phyloP scores from a whole-genome alignment of 345 rosid genomes.

The Salix arbutifolia region DNA sequence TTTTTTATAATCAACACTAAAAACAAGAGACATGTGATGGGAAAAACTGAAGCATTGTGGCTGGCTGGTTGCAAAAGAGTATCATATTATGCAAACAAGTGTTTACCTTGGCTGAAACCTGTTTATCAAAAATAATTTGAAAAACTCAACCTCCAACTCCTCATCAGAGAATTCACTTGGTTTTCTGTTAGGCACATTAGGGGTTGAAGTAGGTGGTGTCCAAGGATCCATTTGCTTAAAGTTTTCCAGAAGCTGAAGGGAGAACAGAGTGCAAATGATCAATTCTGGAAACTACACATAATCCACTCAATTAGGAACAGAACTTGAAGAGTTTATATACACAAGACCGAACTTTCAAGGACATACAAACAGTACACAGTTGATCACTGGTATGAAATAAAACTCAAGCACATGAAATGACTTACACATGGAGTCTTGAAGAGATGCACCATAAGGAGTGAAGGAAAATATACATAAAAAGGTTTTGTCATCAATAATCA shows the following conservation, averaged over 20 bases:
- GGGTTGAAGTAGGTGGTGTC: slow-evolving; percentile 34
- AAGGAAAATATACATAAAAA: no score
- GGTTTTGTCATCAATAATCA: no score
- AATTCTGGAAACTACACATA: slow-evolving; percentile 1
- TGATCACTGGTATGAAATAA: no score
- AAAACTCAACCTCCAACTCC: slow-evolving; percentile 58
- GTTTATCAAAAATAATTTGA: slow-evolving; percentile 43
- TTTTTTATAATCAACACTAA: neutral
- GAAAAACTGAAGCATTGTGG: neutral
- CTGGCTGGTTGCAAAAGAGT: neutral
- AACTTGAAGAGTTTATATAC: neutral
- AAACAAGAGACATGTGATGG: neutral
- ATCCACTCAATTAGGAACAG: neutral
- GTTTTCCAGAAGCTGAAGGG: slow-evolving; percentile 52
- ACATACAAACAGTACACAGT: no score
- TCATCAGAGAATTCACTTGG: slow-evolving; percentile 44
- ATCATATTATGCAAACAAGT: slow-evolving; percentile 2
- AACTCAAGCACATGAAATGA: no score
- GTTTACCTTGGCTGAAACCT: slow-evolving; percentile 59
- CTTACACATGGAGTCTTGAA: no score
- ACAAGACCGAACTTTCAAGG: no score
- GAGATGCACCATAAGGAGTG: no score
- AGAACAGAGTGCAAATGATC: slow-evolving; percentile 9
- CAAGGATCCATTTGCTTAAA: slow-evolving; percentile 56
- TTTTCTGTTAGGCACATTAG: slow-evolving; percentile 10